Conservation (phyloP, 345 rosid species). For the Euphorbia pulcherrima region DNA sequence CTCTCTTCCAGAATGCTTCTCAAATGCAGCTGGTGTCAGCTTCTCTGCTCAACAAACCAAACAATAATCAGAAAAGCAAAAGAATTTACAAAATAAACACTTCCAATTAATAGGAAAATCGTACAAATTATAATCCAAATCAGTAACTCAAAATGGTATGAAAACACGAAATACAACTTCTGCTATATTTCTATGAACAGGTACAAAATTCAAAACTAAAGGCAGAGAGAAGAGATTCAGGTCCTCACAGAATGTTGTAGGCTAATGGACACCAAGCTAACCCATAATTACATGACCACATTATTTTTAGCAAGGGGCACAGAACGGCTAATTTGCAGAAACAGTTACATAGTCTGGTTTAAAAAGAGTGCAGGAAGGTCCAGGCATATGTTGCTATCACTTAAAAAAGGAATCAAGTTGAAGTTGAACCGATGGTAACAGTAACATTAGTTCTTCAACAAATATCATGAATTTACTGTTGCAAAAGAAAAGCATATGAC, state of each 20-base stretch:
- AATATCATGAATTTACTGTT: constrained; percentile 4
- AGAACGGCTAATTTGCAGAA: constrained; percentile 10
- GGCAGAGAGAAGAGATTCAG: constrained; percentile 8
- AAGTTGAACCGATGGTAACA: not conserved
- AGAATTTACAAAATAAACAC: no score
- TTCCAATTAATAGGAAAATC: no score
- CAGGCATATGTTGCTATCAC: constrained; percentile 10
- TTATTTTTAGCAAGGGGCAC: no score
- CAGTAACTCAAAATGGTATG: not conserved
- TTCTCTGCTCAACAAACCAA: constrained; percentile 60
- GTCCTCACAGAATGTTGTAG: constrained; percentile 3
- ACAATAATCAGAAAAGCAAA: no score
- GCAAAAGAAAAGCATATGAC: constrained; percentile 11
- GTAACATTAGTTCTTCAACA: not conserved
- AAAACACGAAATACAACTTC: not conserved
- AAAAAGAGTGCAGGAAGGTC: not conserved
- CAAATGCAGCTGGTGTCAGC: constrained; percentile 95
- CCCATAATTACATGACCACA: no score
- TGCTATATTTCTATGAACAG: constrained; percentile 20
- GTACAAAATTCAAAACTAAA: no score
- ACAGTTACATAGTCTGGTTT: not conserved
- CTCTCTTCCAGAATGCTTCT: constrained; percentile 99
- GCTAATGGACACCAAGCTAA: not conserved
- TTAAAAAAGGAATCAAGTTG: constrained; percentile 10
- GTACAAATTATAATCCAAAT: not conserved